Base-by-base conservation (phyloP, 306 rosid species). In the Dalbergia cultrata region DNA sequence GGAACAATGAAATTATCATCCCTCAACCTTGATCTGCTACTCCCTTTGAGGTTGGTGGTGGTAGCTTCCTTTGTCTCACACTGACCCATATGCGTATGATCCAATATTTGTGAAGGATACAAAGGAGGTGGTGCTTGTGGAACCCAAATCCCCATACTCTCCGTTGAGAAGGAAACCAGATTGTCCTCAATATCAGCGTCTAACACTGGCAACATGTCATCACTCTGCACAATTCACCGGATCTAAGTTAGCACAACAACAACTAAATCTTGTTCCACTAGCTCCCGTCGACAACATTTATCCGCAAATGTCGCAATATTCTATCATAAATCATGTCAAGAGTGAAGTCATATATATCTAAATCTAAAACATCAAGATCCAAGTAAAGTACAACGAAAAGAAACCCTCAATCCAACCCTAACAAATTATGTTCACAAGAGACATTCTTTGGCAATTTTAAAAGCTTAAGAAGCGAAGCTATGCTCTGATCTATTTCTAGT, bases 1-100 rank as follows among this genome's bases (percentile, higher is more conserved):
- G 99, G 99, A 81, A 96, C 99, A 18, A 88, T 83, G 86, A 92
- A 96, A 71, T 70, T 79, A 71, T 93, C 99, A 70, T 93, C 97
- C 67, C 80, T 84, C 89, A 84, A 85, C 54, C 61, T 75, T 76
- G 89, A 73, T 78, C 84, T 90, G 80, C 37, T 75, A 59, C 60
- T 79, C 1, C 77, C 57, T 49, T 59, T 75, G 19, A 57, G 21
- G 43, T 86, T 90, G 61, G 49, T 64, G 17, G 77, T 79, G 13
- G 86, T 22, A 10, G 64, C 82, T 13, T 88, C 90, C 68, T 90
- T 89, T 53, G 64, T 66, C 70, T 83, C 93, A 64, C 67, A 78
- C 37, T 84, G 77, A 19, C 73, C 90, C 16, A 37, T 44, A 35
- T 34, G 70, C 43, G 39, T 3, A 10, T 47, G 7, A 43, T 81